A percentile compares a stretch with the other conserved stretches of the same genome.
phyloP scores from a whole-genome alignment of 257 asterid genomes.

The Solanum commersonii region DNA sequence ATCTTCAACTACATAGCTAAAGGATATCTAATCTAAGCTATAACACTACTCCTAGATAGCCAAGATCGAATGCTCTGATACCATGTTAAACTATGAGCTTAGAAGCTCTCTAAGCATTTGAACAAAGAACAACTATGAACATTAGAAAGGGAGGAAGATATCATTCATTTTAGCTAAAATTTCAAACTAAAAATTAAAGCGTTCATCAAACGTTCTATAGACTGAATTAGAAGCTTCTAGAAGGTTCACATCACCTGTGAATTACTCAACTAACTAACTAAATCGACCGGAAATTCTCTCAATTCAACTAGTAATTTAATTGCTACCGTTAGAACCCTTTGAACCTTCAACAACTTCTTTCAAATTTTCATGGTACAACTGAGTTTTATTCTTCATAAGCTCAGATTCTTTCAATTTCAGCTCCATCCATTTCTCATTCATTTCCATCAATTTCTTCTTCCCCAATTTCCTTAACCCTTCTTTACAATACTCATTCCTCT shows the following conservation, averaged over 20 bases:
- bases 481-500: background rate
- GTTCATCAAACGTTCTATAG: too few relatives aligned
- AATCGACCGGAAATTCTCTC: background rate
- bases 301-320: background rate
- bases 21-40: background rate
- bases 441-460: background rate
- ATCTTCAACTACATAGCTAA: background rate
- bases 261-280: background rate
- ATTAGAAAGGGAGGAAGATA: background rate
- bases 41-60: background rate
- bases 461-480: slow-evolving; percentile 9
- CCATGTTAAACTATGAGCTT: background rate
- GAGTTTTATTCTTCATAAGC: background rate
- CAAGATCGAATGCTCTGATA: background rate
- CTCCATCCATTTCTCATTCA: slow-evolving; percentile 14
- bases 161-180: background rate
- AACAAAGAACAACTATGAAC: background rate
- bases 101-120: background rate
- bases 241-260: background rate
- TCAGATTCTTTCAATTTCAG: slow-evolving; percentile 4
- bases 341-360: background rate
- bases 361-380: background rate
- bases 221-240: background rate
- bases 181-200: background rate
- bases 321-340: background rate